Evolutionary conservation across 2,329 filamentous ascomycete genomes (phyloP).

Genomic region (Fusarium keratoplasticum): DNA sequence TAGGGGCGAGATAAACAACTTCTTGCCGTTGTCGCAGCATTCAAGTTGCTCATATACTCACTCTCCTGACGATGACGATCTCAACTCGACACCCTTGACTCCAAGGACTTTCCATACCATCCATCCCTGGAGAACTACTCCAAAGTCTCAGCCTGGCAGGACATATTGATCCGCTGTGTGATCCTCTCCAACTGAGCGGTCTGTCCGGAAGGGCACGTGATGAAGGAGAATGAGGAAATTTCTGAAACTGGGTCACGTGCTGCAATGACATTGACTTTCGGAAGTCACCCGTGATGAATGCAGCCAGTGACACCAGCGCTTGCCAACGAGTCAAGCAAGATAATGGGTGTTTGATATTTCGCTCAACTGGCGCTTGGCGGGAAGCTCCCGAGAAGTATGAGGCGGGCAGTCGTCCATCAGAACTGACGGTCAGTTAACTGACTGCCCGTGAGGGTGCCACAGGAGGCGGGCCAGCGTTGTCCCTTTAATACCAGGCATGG

Average conservation of each 20-base stretch:
- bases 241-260: conserved; percentile 9
- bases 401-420: neutral
- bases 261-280: neutral
- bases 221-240: neutral
- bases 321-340: neutral
- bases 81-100: neutral
- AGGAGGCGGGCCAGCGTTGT: neutral
- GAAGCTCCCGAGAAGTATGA: neutral
- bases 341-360: neutral
- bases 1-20: neutral
- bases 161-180: neutral
- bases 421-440: neutral
- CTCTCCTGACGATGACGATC: neutral
- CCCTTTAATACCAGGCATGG: conserved; percentile 16
- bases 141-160: neutral
- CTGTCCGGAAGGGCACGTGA: conserved; percentile 17
- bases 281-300: neutral
- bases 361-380: neutral
- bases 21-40: neutral
- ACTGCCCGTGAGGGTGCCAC: neutral
- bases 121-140: conserved; percentile 1
- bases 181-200: neutral
- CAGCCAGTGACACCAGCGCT: neutral
- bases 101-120: neutral
- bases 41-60: neutral